Percentiles rank a stretch among this genome's conserved stretches.
Conservation (phyloP, 2,329 filamentous ascomycete genomes). For the Macrophomina phaseolina region DNA sequence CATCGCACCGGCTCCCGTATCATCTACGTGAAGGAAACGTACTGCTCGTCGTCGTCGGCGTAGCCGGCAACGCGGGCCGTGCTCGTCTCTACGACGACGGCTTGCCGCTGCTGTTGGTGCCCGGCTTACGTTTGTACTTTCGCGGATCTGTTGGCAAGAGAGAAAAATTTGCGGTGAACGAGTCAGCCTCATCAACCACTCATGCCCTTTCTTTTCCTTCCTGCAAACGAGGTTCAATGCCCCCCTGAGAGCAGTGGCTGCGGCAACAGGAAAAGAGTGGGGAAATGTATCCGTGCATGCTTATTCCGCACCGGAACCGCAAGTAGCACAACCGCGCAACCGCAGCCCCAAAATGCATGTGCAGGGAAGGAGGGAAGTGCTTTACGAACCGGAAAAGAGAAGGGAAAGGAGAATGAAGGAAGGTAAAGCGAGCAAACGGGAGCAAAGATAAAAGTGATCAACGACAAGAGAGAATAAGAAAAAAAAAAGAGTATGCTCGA, state of each 20-base stretch:
- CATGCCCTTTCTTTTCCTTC: background rate
- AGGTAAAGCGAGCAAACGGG: background rate
- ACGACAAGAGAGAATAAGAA: no score
- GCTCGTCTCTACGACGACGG: background rate
- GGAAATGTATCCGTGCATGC: background rate
- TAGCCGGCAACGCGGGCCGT: no score
- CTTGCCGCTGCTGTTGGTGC: background rate
- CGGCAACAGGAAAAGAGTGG: background rate
- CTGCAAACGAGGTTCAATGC: background rate
- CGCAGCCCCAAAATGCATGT: no score
- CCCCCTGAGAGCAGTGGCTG: no score
- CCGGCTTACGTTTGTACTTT: conserved; percentile 23
- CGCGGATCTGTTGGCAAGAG: conserved; percentile 8
- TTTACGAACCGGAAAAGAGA: background rate
- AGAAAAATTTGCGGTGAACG: background rate
- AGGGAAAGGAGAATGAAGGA: background rate
- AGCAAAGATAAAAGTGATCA: background rate
- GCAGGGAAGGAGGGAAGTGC: no score
- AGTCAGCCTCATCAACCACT: background rate
- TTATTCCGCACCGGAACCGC: background rate
- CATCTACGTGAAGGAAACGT: background rate
- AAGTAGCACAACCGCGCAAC: background rate
- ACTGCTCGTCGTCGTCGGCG: background rate
- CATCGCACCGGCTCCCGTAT: background rate
- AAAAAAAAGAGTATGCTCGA: no score